Evolutionary conservation across 2,329 filamentous ascomycete genomes (phyloP).

Genomic region (Aspergillus piperis): DNA sequence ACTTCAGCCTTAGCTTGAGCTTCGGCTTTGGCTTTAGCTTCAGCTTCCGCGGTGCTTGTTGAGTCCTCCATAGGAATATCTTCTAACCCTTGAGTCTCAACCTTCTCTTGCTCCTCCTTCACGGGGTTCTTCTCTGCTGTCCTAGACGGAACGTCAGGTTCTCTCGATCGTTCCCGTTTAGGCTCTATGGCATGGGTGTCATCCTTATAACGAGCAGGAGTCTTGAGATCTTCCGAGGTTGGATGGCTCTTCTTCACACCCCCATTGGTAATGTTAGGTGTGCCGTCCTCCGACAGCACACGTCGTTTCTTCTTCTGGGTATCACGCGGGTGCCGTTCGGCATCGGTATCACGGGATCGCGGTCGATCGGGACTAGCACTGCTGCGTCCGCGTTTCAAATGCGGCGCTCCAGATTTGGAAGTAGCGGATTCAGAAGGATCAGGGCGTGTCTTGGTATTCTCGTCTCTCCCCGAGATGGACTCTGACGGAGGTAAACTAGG

Average conservation of each 20-base stretch:
- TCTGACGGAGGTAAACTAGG: constrained; percentile 45
- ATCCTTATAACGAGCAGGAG: constrained; percentile 20
- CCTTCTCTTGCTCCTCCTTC: constrained; percentile 36
- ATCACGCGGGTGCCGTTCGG: constrained; percentile 34
- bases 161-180: constrained; percentile 19
- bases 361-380: constrained; percentile 46
- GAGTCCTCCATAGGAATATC: constrained; percentile 36
- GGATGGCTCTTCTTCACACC: constrained; percentile 30
- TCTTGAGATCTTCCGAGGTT: constrained; percentile 22
- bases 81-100: constrained; percentile 27
- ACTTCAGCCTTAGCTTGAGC: too few species aligned
- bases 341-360: constrained; percentile 37
- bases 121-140: constrained; percentile 26
- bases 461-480: constrained; percentile 43
- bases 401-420: constrained; percentile 20
- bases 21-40: constrained; percentile 4
- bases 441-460: constrained; percentile 33
- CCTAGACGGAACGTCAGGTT: constrained; percentile 18
- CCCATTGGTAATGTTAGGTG: constrained; percentile 34
- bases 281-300: constrained; percentile 42
- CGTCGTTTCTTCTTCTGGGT: constrained; percentile 48
- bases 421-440: constrained; percentile 29
- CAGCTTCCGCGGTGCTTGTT: constrained; percentile 23
- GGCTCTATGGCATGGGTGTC: constrained; percentile 21
- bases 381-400: constrained; percentile 44